Base-by-base conservation (phyloP, 768 basidiomycete genomes). In the Russula abietina region DNA sequence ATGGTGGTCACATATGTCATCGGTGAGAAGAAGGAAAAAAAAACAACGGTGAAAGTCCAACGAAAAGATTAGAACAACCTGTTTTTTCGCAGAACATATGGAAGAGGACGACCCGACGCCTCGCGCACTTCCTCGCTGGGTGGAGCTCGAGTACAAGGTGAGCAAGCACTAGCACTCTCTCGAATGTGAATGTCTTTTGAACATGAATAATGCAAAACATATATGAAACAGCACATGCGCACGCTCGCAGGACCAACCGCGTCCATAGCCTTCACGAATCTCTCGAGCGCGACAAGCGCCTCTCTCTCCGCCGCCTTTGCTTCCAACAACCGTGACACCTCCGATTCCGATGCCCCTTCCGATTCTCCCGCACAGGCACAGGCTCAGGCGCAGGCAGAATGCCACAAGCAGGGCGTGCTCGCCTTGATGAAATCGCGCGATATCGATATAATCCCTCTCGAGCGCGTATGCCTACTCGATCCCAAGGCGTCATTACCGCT, bases 381-480 rank as follows among this genome's bases (percentile, higher is more conserved):
- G 4, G 30, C 30, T 3, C 19, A 55, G 62, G 32, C 55, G 17
- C 46, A 53, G 53, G 43, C 52, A 70, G 75, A 16, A 28, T 82
- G 80, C 51, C 79, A 85, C 69, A 76, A 78, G 38, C 70, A 74
- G 14, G 79, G 83, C 5, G 78, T 93, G 0, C 69, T 84, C 24
- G 79, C 85, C 3, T 74, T 89, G n/a, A 82, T 93, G 73, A 74
- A 79, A 54, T 64, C 49, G 39, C 67, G 75, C 66, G 43, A 72
- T 68, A 59, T 81, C 61, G 43, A 72, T 68, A 58, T n/a, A n/a
- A n/a, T 81, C 61, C 58, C 78, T 0, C 71, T 86, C 4, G 79
- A 84, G 0, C 81, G 80, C 68, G 89, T 97, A 11, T 99, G 97
- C 70, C 76, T 99, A 17, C 81, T 99, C n/a, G 97, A 99, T 72